Evolutionary conservation across 192 early-diverging fungal species (phyloP), one percentile per base, ranked within the genome.

Genomic region (Nowakowskiella sp.): DNA sequence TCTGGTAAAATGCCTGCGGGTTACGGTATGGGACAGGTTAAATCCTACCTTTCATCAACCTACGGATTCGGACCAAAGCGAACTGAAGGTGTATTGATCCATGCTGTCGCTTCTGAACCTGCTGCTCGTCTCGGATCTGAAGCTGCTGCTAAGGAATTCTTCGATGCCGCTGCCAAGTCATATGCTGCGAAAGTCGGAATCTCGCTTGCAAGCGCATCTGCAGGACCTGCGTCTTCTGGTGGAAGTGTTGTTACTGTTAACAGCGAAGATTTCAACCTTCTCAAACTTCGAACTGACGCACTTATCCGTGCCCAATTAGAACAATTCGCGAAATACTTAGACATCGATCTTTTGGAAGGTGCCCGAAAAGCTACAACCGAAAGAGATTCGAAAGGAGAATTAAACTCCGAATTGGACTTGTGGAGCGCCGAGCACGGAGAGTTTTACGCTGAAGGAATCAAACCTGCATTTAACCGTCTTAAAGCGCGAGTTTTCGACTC

Each of bases 351-450:
- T 33, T 82, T 88, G 50, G 74, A 72, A 10, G 83, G 82, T 24
- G n/a, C 64, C 47, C 47, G 71, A 47, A 45, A 42, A 42, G 43
- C 61, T 57, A 51, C 51, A 31, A 80, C 76, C 33, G 78, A 84
- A 56, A 79, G 81, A 67, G 77, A 71, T 23, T 76, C 74, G 34
- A 74, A 71, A 53, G 61, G 71, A 25, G 72, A 73, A 31, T 71
- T 93, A 19, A 90, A 93, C 76, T 70, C 68, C 49, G 85, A 92
- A 57, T 65, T 94, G 24, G 93, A 97, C 61, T 68, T 85, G 60
- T 93, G 90, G 90, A 65, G 80, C 55, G 84, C 77, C 60, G 93
- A 97, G 73, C 90, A 93, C 61, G 93, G 91, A 60, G 89, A 91
- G 55, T 67, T 80, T 55, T 94, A 92, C 70, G 85, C 84, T 31